Conservation (phyloP, 768 basidiomycete genomes). For the Tylopilus subfusipes region DNA sequence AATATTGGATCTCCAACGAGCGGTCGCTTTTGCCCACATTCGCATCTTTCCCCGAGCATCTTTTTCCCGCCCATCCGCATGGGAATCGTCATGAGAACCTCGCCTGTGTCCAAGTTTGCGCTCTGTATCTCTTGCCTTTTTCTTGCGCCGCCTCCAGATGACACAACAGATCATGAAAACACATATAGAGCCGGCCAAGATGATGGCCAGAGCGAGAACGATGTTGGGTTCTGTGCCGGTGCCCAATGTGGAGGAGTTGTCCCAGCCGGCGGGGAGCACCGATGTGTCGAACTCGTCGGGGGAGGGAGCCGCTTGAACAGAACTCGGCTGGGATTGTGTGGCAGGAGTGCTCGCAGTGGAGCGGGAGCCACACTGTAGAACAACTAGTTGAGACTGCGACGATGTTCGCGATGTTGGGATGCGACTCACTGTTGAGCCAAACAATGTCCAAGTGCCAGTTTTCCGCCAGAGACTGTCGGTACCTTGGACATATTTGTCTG, state of each 20-base stretch:
- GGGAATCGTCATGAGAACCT: constrained; percentile 23
- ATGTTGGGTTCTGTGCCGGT: constrained; percentile 39
- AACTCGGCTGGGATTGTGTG: background rate
- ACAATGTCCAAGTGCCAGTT: constrained; percentile 54
- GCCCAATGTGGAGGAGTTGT: constrained; percentile 12
- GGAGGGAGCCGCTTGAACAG: constrained; percentile 12
- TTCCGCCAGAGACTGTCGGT: constrained; percentile 57
- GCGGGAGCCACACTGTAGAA: constrained; percentile 18
- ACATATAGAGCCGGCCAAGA: constrained; percentile 59
- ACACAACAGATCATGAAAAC: constrained; percentile 59
- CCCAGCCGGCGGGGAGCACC: constrained; percentile 57
- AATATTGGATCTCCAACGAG: constrained; percentile 65
- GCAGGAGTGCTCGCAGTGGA: constrained; percentile 4
- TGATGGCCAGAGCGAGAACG: constrained; percentile 57
- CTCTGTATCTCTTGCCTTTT: constrained; percentile 49
- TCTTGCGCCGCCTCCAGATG: constrained; percentile 49
- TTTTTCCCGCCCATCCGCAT: constrained; percentile 38
- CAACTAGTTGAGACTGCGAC: background rate
- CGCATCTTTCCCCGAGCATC: constrained; percentile 51
- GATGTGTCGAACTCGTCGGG: constrained; percentile 22
- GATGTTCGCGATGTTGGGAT: background rate
- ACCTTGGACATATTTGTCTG: constrained; percentile 52
- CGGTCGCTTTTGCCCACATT: constrained; percentile 61
- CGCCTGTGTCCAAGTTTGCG: constrained; percentile 36
- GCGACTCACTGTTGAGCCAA: constrained; percentile 63